Base-by-base conservation (phyloP, 1,284 basidiomycete genomes). In the Cronartium ribicola region DNA sequence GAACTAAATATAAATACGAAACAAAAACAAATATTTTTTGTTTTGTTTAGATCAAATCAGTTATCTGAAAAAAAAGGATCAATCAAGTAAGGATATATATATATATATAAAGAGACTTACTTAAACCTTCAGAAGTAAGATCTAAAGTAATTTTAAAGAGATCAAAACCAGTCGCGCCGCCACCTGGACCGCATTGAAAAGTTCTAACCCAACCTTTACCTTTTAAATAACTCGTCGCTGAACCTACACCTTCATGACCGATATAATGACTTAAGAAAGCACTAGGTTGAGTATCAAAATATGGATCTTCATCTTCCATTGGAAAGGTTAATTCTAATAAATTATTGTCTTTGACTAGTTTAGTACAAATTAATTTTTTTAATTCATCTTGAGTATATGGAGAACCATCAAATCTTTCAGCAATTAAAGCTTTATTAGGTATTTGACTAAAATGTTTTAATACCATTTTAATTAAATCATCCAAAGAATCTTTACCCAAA, bases 171-270 rank as follows among this genome's bases (percentile, higher is more conserved):
- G 90, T 85, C 0, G 83, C 85, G 13, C 83, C 84, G 70, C 87
- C 85, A 75, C 90, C 89, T 2, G 87, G 85, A 3, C 91, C 92
- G 55, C 89, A 86, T 73, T 86, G 88, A 62, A 99, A 84, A 29
- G 85, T 85, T 73, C 91, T 94, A 66, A 90, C 87, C 94, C 94
- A 98, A 4, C 94, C 93, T 80, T 90, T 89, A 77, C 86, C 85
- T 84, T 98, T 98, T 76, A 99, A 85, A 81, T 94, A 92, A 0
- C 92, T 92, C 77, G 94, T 86, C 57, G 98, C 84, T 0, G 94
- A 97, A 0, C 96, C 96, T 48, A 90, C 88, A 3, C 96, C 97
- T 83, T 99, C 97, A 81, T 99, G 95, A 0, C 96, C 96, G 64
- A 97, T 83, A 79, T 96, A 89, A 81, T 97, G 92, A 2, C 88